Evolutionary conservation across 176 grass and related monocot species (phyloP), one percentile per base, ranked within the genome.

Genomic region (Melocanna baccifera): DNA sequence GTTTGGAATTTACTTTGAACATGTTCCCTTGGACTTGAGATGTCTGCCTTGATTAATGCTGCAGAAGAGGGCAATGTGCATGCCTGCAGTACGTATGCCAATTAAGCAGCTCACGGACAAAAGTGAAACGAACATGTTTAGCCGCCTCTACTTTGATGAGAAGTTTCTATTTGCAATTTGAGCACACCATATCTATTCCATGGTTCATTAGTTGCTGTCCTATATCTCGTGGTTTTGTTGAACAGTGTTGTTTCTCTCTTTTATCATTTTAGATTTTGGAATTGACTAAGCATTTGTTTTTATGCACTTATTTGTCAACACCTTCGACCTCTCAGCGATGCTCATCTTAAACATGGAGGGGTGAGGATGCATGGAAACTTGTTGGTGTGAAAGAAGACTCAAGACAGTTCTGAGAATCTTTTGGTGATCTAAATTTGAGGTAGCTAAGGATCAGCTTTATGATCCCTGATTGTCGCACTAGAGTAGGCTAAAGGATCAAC

Each of bases 11-110:
- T 72, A 48, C 47, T 47, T 20, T 14, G 52, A 79, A 62, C 62
- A 61, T 85, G 61, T 61, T 75, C 28, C 28, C 50, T 68, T 80
- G 45, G 75, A 88, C 67, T 57, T 81, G 42, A 20, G 46, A 20
- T 71, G 43, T 56, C 70, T 75, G 71, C 36, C 34, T 10, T 82
- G 30, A 75, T n/a, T n/a, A n/a, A 55, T 89, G 83, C 83, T 70
- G 83, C 32, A 34, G 3, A 71, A 16, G 23, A 15, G 20, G 34
- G 71, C 15, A 42, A 82, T 5, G 62, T 76, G 61, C 76, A n/a
- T 73, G 2, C 8, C 50, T 34, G 25, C 29, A 62, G 9, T 30
- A 20, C 0, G 64, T 15, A 22, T 37, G 73, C 16, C 18, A 22
- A 15, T 79, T 18, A 61, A 52, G 61, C 30, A 16, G 19, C 23